Base-by-base conservation (phyloP, 2,329 filamentous ascomycete genomes). In the Verticillium klebahnii region DNA sequence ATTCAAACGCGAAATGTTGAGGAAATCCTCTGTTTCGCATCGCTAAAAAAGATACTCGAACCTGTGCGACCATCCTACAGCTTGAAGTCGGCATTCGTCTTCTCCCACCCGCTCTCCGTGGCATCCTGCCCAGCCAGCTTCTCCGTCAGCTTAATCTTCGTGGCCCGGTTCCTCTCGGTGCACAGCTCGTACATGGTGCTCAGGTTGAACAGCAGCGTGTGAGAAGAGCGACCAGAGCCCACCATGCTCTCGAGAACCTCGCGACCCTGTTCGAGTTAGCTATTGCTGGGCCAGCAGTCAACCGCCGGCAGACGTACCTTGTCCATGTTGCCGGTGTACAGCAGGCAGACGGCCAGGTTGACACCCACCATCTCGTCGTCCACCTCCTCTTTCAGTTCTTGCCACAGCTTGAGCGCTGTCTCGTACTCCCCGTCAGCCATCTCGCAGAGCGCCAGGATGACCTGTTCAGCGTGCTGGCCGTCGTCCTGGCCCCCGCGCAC, bases 141-240 rank as follows among this genome's bases (percentile, higher is more conserved):
- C 68, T 92, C 89, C 2, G 90, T 88, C 19, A 98, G 79, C 31
- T 78, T 80, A 34, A 85, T 74, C 80, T 98, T 98, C 68, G 90
- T 75, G 14, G 82, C 82, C 57, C 85, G 80, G 52, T 91, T 85
- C 64, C 85, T 84, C 68, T 98, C 93, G 0, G 91, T 93, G 72
- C 91, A 95, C 8, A 98, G 82, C 75, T 98, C 95, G 72, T 96
- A 98, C 69, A 97, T 86, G 0, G 94, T 98, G 12, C 89, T 87
- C 14, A 99, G 76, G 72, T 98, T 98, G 76, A 97, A 96, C 0
- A 96, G 85, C 2, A 97, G 77, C 0, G 91, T 91, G 65, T 91
- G 88, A 62, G 94, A 97, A 0, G 86, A 85, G 50, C 85, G 79
- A 1, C 87, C 85, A 0, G 79, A 73, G 3, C 85, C 80, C 0